Evolutionary conservation across 2,329 filamentous ascomycete species (phyloP), one percentile per base, ranked within the genome.

Genomic region (Sporothrix brunneoviolacea): DNA sequence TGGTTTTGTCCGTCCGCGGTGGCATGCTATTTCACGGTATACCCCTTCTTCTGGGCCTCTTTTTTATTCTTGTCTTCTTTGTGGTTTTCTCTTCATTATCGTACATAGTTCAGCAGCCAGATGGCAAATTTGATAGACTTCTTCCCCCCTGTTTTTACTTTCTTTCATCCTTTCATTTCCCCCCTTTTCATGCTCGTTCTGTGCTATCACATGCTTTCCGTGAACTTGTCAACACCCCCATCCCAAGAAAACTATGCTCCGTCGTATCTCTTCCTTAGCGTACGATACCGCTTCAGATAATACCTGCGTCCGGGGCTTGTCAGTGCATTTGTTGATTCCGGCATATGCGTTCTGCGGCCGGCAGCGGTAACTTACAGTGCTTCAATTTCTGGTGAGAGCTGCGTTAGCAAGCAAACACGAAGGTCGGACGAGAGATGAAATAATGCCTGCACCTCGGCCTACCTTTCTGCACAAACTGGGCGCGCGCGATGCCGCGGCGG

Each of bases 381-480:
- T 70, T 96, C 91, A 54, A 97, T 88, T 66, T 96, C 91, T 93
- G 57, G 8, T 6, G 4, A 15, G 32, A 24, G n/a, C 22, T 4
- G 12, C 19, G 16, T 37, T 35, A 40, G 27, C 18, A 19, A 30
- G 28, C 35, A 9, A 43, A 15, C 5, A 3, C 10, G 8, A 24
- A 30, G 54, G 10, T 44, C 48, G 54, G 27, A 56, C 46, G 13
- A 40, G 4, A 24, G n/a, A 28, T 4, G 36, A 18, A 39, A 28
- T 13, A 16, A 28, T n/a, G n/a, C n/a, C n/a, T n/a, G n/a, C 15
- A 13, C 4, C 12, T 30, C 8, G 16, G 28, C 16, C 40, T 40
- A 89, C 89, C 89, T 76, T 94, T 96, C 68, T 88, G 94, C 4
- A 97, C 89, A 67, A 86, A 96, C 58, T 94, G 81, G 0, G 90